Conservation (phyloP, 1,139 yeast genomes). For the Nakaseomyces uthaithaninus region DNA sequence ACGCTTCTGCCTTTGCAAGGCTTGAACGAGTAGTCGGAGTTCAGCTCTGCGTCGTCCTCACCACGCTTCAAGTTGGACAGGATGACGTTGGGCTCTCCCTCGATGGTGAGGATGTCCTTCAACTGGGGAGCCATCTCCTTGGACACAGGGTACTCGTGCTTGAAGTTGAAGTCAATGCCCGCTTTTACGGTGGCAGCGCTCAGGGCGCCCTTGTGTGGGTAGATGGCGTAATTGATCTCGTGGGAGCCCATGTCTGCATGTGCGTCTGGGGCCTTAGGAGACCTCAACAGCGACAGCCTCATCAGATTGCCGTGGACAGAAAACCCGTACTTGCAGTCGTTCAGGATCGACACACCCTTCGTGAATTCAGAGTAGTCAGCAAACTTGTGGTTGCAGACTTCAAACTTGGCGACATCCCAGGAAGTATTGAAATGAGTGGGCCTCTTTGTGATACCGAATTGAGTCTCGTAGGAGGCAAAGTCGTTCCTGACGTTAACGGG, state of each 20-base stretch:
- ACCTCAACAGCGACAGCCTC: constrained; percentile 71
- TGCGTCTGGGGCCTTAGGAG: constrained; percentile 88
- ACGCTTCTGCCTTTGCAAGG: constrained; percentile 39
- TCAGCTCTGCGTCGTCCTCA: constrained; percentile 65
- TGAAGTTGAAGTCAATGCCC: constrained; percentile 76
- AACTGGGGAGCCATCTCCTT: constrained; percentile 58
- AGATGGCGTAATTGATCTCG: constrained; percentile 70
- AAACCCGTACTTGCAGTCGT: constrained; percentile 85
- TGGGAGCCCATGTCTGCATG: constrained; percentile 91
- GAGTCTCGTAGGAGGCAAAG: constrained; percentile 81
- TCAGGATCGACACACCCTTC: constrained; percentile 82
- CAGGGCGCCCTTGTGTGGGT: constrained; percentile 69
- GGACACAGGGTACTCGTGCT: constrained; percentile 37
- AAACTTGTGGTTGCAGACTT: constrained; percentile 89
- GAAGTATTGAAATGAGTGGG: constrained; percentile 92
- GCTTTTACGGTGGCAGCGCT: constrained; percentile 57
- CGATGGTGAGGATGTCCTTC: constrained; percentile 62
- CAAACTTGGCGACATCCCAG: constrained; percentile 96
- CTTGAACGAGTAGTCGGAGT: constrained; percentile 30
- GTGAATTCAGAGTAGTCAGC: constrained; percentile 81
- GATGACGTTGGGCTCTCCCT: constrained; percentile 51
- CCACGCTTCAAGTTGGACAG: constrained; percentile 78
- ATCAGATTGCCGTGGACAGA: constrained; percentile 83
- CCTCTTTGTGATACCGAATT: constrained; percentile 80
- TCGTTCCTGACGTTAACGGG: constrained; percentile 78